Percentiles rank a stretch among this genome's conserved stretches.
phyloP scores from a whole-genome alignment of 208 protist species.

The Leishmania turanica region DNA sequence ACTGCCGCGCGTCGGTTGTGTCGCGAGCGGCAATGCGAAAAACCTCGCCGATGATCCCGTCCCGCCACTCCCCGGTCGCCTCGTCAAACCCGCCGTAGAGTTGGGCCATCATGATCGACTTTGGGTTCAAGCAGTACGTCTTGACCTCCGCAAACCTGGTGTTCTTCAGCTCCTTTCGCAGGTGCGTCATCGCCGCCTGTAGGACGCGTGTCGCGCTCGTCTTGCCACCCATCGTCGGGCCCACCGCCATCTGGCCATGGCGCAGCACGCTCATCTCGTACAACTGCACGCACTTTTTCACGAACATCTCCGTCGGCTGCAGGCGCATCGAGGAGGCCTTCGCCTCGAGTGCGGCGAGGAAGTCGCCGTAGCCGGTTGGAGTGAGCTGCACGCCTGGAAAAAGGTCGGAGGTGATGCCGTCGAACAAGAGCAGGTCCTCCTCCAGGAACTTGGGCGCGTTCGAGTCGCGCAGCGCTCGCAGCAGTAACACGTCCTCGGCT shows the following conservation, averaged over 20 bases:
- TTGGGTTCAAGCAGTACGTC: constrained; percentile 95
- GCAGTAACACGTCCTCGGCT: constrained; percentile 94
- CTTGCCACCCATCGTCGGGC: constrained; percentile 97
- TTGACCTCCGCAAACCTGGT: constrained; percentile 85
- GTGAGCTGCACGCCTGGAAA: constrained; percentile 95
- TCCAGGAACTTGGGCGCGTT: constrained; percentile 98
- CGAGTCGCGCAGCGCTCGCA: constrained; percentile 95
- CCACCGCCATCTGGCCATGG: constrained; percentile 98
- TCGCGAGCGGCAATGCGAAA: constrained; percentile 92
- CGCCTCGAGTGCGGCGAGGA: constrained; percentile 80
- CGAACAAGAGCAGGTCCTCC: constrained; percentile 93
- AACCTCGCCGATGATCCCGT: constrained; percentile 95
- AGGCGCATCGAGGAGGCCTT: constrained; percentile 76
- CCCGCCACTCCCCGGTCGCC: constrained; percentile 96
- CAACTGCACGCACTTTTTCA: constrained; percentile 97
- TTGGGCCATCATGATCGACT: constrained; percentile 98
- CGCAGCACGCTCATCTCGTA: constrained; percentile 98
- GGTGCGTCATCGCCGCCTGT: constrained; percentile 86
- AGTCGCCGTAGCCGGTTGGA: constrained; percentile 91
- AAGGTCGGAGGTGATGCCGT: constrained; percentile 97
- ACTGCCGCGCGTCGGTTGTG: constrained; percentile 87
- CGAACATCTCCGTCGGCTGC: constrained; percentile 95
- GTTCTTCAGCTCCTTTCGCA: constrained; percentile 67
- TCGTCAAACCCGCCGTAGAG: constrained; percentile 97
- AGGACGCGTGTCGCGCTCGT: constrained; percentile 86